Base-by-base conservation (phyloP, 202 grass and related monocot species). In the Eragrostis tef region DNA sequence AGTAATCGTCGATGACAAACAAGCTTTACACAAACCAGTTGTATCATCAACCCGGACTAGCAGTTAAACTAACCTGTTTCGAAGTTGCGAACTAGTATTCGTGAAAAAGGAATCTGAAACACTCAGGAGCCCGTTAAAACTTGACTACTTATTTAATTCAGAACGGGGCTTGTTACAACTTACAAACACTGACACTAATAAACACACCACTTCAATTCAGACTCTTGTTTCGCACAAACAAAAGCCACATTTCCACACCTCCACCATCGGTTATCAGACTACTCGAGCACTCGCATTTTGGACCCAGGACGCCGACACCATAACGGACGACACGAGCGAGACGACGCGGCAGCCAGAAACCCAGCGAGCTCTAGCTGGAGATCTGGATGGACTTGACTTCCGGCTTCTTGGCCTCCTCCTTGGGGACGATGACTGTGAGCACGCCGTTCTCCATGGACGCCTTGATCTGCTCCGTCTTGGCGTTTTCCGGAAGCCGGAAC, bases 361-460 rank as follows among this genome's bases (percentile, higher is more conserved):
- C 34, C 34, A 39, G 34, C 54, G 9, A 21, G n/a, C 15, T 45
- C 74, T 91, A 91, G 17, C 92, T 87, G 50, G 86, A 76, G 20
- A 96, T 93, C 73, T 93, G 67, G 69, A 96, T 87, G 73, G 88
- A 64, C 67, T 85, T 96, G 10, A 89, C 93, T 12, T 89, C 78
- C 11, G 71, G 25, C 67, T 88, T 90, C 71, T 90, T 91, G 9
- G 14, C 80, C 84, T 76, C 84, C 71, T 74, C 87, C 79, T 97
- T 97, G 16, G 94, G 94, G 67, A 97, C 94, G 8, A 89, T 93
- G 54, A 97, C 85, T 0, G 91, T 91, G 65, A 97, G 91, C 78
- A 97, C 94, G 16, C 94, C 89, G 71, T 97, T 93, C 85, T 91
- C 94, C 89, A 97, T 87, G 70, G 89, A 80, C 17, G 91, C 94